phyloP scores from a whole-genome alignment of 2,329 filamentous ascomycete genomes.

The Talaromyces sp. region DNA sequence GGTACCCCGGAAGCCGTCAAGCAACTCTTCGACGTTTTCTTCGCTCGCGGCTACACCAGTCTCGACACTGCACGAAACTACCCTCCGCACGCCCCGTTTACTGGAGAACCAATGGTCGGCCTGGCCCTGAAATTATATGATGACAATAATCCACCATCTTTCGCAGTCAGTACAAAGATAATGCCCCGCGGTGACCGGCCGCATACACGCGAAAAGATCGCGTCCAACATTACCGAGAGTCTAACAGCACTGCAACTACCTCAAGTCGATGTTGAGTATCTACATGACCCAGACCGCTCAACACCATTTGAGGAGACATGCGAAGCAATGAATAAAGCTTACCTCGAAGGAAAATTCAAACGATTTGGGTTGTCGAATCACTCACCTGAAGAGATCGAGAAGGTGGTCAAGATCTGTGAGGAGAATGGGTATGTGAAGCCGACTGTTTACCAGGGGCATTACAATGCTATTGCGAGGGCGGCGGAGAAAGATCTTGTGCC shows the following conservation, averaged over 20 bases:
- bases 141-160: not conserved
- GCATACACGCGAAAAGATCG: not conserved
- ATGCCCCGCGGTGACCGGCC: not conserved
- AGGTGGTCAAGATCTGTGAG: not conserved
- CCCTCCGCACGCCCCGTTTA: not conserved
- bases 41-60: not conserved
- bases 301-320: not conserved
- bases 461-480: not conserved
- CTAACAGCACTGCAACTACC: not conserved
- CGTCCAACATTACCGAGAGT: not conserved
- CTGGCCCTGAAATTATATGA: not conserved
- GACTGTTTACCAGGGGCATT: not conserved
- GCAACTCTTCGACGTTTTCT: not conserved
- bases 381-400: not conserved
- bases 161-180: not conserved
- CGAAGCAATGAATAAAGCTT: not conserved
- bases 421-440: not conserved
- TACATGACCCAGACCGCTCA: not conserved
- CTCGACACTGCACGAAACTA: constrained; percentile 4
- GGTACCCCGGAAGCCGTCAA: not conserved
- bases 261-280: not conserved
- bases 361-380: not conserved
- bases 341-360: not conserved
- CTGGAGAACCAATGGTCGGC: not conserved
- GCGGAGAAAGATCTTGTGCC: not conserved